Evolutionary conservation across 139 green algal species (phyloP).

Genomic region (Ostreobium quekettii): DNA sequence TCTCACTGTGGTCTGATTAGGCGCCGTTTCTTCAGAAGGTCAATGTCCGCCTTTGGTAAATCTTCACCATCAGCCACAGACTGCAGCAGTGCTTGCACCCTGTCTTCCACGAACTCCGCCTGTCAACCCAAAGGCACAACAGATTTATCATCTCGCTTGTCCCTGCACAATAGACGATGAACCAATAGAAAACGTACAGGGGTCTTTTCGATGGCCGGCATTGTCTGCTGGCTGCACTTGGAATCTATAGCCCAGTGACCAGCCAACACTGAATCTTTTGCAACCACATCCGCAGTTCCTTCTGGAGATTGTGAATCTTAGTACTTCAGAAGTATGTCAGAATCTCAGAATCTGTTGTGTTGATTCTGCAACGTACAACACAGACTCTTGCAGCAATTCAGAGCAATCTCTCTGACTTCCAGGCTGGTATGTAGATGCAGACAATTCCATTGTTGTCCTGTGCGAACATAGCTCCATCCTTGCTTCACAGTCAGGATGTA

Average conservation of each 20-base stretch:
- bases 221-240: not conserved
- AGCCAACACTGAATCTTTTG: not conserved
- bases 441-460: too few relatives aligned
- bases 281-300: not conserved
- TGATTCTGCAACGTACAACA: too few relatives aligned
- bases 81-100: conserved; percentile 38
- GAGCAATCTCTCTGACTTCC: too few relatives aligned
- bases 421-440: too few relatives aligned
- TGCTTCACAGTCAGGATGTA: too few relatives aligned
- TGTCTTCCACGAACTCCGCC: conserved; percentile 55
- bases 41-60: conserved; percentile 41
- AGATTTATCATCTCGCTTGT: conserved; percentile 1
- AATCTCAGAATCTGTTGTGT: too few relatives aligned
- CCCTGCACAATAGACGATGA: not conserved
- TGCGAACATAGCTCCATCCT: too few relatives aligned
- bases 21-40: conserved; percentile 73
- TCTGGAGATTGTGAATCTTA: too few relatives aligned
- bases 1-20: conserved; percentile 55
- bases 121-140: conserved; percentile 21
- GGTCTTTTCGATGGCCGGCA: not conserved
- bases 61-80: conserved; percentile 37
- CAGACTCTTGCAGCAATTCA: too few relatives aligned
- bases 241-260: not conserved
- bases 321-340: too few relatives aligned
- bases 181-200: not conserved